These are phyloP conservation scores for Paramyrothecium roridum DNA, from an alignment of 2,329 filamentous ascomycete genomes.

Conservation along the genomic window DNA sequence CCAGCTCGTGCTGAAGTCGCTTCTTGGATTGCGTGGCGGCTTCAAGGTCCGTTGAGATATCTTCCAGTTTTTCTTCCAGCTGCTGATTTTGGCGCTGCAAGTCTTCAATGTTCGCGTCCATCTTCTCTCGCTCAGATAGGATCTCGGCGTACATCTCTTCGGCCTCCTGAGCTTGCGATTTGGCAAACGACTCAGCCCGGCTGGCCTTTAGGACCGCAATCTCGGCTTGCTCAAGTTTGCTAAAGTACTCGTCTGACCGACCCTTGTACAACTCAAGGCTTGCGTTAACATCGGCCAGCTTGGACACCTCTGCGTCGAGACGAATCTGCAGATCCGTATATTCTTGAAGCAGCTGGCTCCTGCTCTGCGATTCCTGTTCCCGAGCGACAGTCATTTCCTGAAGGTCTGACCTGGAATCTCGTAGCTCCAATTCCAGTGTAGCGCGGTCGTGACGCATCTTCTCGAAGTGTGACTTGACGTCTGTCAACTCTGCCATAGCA, in stretches of 20 bases:
- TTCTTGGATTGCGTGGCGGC: constrained; percentile 86
- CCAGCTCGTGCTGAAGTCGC: constrained; percentile 91
- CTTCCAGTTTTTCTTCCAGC: constrained; percentile 87
- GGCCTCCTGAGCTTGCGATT: constrained; percentile 81
- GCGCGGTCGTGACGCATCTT: constrained; percentile 79
- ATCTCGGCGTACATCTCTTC: constrained; percentile 88
- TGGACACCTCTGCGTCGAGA: constrained; percentile 84
- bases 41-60: constrained; percentile 85
- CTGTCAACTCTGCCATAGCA: constrained; percentile 77
- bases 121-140: constrained; percentile 88
- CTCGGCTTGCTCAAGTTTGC: constrained; percentile 94
- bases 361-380: constrained; percentile 84
- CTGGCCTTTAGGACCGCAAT: constrained; percentile 90
- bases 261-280: constrained; percentile 88
- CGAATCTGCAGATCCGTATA: constrained; percentile 92
- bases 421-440: constrained; percentile 78
- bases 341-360: constrained; percentile 85
- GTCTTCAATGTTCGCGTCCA: constrained; percentile 84
- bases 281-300: constrained; percentile 76
- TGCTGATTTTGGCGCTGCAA: constrained; percentile 85
- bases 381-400: constrained; percentile 74
- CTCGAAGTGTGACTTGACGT: constrained; percentile 84
- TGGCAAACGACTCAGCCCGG: constrained; percentile 91
- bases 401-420: constrained; percentile 79
- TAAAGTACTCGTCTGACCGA: constrained; percentile 93